Conservation (phyloP, 73 alveolate species). For the Symbiodinium natans region DNA sequence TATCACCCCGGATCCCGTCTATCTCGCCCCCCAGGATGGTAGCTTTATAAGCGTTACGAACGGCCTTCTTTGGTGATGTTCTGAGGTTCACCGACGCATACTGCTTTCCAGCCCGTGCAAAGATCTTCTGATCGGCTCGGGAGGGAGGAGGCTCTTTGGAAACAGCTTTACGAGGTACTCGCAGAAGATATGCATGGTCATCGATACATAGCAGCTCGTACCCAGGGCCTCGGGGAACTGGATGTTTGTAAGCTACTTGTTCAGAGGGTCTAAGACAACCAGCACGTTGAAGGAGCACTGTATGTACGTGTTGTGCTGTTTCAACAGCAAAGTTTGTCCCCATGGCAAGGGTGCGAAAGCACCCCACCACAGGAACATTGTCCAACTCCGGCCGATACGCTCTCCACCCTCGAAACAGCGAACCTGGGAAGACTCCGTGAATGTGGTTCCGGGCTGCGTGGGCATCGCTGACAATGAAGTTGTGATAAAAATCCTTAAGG, state of each 20-base stretch:
- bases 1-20: not conserved
- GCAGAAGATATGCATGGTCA: not conserved
- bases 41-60: not conserved
- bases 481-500: slow-evolving; percentile 19
- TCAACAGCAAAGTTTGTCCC: slow-evolving; percentile 44
- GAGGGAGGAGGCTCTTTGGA: not conserved
- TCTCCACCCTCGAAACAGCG: not conserved
- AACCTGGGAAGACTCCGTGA: not conserved
- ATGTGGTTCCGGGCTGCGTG: slow-evolving; percentile 6
- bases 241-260: not conserved
- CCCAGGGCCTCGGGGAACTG: not conserved
- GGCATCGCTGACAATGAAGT: not conserved
- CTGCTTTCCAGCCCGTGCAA: not conserved
- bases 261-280: not conserved
- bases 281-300: not conserved
- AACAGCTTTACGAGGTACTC: not conserved
- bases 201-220: not conserved
- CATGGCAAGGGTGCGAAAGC: slow-evolving; percentile 21
- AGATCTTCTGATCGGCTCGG: not conserved
- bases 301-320: not conserved
- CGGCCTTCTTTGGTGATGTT: not conserved
- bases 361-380: not conserved
- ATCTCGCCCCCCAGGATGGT: not conserved
- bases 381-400: not conserved
- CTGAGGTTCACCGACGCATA: not conserved